phyloP scores from a whole-genome alignment of 768 basidiomycete genomes.

The Rhodocollybia butyracea region DNA sequence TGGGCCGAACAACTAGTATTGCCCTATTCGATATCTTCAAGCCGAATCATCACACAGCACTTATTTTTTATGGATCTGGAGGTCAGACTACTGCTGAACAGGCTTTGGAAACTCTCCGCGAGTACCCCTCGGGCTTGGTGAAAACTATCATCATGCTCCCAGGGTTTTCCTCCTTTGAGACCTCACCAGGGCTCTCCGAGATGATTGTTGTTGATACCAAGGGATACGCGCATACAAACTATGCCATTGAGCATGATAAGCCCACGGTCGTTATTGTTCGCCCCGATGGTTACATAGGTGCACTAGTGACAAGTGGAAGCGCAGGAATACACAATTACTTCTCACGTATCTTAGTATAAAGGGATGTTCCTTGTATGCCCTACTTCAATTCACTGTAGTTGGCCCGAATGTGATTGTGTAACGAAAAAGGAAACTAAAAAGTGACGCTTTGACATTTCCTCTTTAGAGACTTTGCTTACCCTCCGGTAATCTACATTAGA shows the following conservation, averaged over 20 bases:
- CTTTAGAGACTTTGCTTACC: too few relatives aligned
- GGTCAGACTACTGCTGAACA: constrained; percentile 5
- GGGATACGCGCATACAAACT: constrained; percentile 23
- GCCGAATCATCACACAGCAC: constrained; percentile 28
- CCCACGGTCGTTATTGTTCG: constrained; percentile 39
- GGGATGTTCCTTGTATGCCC: too few relatives aligned
- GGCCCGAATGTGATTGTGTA: too few relatives aligned
- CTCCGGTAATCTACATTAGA: too few relatives aligned
- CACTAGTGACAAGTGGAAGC: too few relatives aligned
- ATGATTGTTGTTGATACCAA: constrained; percentile 18
- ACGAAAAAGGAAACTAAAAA: too few relatives aligned
- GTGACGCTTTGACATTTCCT: too few relatives aligned
- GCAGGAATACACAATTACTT: too few relatives aligned
- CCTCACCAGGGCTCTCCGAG: constrained; percentile 10
- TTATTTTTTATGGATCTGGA: constrained; percentile 25
- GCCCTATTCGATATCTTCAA: constrained; percentile 27
- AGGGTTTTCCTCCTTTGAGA: neutral
- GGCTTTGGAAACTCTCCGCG: neutral
- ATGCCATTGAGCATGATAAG: constrained; percentile 44
- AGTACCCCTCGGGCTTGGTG: constrained; percentile 11
- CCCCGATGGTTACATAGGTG: constrained; percentile 20
- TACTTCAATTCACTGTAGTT: too few relatives aligned
- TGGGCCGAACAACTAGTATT: constrained; percentile 1
- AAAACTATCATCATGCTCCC: constrained; percentile 15
- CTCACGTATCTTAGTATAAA: too few relatives aligned